Base-by-base conservation (phyloP, 306 rosid species). In the Psophocarpus tetragonolobus region DNA sequence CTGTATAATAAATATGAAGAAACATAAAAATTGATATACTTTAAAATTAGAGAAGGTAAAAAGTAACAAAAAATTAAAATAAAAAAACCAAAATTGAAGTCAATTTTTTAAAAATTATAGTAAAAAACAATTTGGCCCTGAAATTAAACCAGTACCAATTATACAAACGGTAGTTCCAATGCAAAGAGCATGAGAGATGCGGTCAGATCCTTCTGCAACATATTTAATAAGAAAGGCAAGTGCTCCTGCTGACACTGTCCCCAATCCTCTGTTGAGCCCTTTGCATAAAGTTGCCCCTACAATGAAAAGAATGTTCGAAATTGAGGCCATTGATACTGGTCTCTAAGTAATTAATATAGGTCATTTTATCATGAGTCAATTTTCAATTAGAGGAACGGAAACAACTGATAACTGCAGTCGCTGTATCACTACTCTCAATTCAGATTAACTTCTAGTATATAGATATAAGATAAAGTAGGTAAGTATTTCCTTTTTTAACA, bases 211-310 rank as follows among this genome's bases (percentile, higher is more conserved):
- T 65, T 74, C 65, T 35, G 96, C 88, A 51, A 86, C 74, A 74
- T 71, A 89, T 85, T 91, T 87, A 3, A 91, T 57, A 26, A 90
- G 64, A 71, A 91, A 84, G 11, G 96, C 94, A 57, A 94, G 63
- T 74, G 87, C 75, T 77, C 96, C 97, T 9, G 97, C 97, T 70
- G 90, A 36, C 3, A 94, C 54, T 20, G 98, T 91, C 80, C 98
- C 98, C 56, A 94, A 62, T 78, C 94, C 98, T 88, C 98, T 90
- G 73, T 94, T 94, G 0, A 94, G 86, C 41, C 97, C 98, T 83
- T 94, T 94, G 94, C 94, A 90, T 53, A 94, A 78, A 23, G 98
- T 94, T 82, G 97, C 98, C 67, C 98, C 97, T 94, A 76, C 80
- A 18, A 38, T 18, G 70, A 72, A 63, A 20, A n/a, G 0, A 57